These are phyloP conservation scores for Vigna trinervia DNA, from an alignment of 306 rosid genomes.

Conservation along the genomic window DNA sequence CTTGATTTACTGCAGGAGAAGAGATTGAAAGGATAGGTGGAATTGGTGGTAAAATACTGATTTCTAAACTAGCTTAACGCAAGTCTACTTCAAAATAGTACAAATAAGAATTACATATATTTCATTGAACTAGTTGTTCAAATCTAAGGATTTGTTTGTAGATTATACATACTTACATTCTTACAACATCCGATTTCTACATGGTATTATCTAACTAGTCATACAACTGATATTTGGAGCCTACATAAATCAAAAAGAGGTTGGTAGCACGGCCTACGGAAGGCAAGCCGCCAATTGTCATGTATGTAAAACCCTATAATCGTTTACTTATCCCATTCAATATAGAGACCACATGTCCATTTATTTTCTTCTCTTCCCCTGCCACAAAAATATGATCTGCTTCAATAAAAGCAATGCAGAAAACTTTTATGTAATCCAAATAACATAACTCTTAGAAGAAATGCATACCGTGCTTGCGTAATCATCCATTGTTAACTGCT, in stretches of 20 bases:
- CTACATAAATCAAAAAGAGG: background rate
- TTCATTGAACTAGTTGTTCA: slow-evolving; percentile 20
- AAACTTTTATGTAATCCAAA: background rate
- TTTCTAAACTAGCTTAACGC: slow-evolving; percentile 13
- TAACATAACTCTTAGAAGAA: slow-evolving; percentile 4
- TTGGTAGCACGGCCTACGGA: slow-evolving; percentile 31
- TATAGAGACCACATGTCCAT: background rate
- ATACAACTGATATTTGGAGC: slow-evolving; percentile 18
- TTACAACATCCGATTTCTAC: slow-evolving; percentile 1
- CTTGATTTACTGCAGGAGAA: no score
- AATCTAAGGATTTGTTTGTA: slow-evolving; percentile 11
- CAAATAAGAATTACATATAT: slow-evolving; percentile 24
- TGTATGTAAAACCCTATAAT: slow-evolving; percentile 25
- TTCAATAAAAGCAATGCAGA: slow-evolving; percentile 34
- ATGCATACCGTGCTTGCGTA: slow-evolving; percentile 66
- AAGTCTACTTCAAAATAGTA: slow-evolving; percentile 3
- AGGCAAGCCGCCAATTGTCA: slow-evolving; percentile 16
- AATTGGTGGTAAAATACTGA: background rate
- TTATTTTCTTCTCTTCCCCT: slow-evolving; percentile 93
- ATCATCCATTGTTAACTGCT: slow-evolving; percentile 86
- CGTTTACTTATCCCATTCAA: slow-evolving; percentile 1
- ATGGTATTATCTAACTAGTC: slow-evolving; percentile 30
- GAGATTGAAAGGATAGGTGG: no score
- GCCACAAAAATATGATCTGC: slow-evolving; percentile 43
- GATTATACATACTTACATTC: slow-evolving; percentile 35